Evolutionary conservation across 805 yeast genomes (phyloP), one percentile per base, ranked within the genome.

Genomic region (Torulaspora indica): DNA sequence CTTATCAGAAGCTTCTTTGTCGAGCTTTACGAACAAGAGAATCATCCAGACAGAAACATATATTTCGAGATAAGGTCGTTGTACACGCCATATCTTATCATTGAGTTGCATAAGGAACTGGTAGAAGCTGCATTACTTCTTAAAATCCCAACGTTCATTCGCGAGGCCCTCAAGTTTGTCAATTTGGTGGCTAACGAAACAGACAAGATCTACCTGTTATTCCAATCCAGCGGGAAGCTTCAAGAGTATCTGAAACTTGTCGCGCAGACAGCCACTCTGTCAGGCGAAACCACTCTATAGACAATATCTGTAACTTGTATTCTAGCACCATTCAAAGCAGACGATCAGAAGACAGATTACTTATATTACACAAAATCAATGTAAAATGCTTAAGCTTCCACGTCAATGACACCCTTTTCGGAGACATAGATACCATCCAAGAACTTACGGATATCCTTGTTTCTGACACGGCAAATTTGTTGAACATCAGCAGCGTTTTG

Each of bases 401-500:
- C 86, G 56, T 75, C 85, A 70, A 91, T 78, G 72, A 77, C 77
- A 68, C 96, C 95, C 77, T 85, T 85, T 78, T 85, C 95, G 61
- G 97, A 90, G 67, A 91, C 98, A 75, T 91, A 91, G 78, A 91
- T 90, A 89, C 99, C 99, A 76, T 95, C 98, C 81, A 93, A 85
- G 83, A 91, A 91, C 82, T 91, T 91, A 79, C 98, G 87, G 90
- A 93, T 91, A 93, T 91, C 98, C 91, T 93, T 93, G 93, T 91
- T 91, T 81, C 96, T 86, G 71, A 89, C 98, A 74, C 95, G 82
- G 81, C 97, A 89, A 74, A 81, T 81, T 79, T 91, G 98, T 77
- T 91, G 96, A 67, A 93, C 80, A 71, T 89, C 96, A 67, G 98
- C 98, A 74, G 95, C 93, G 69, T 89, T 85, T 78, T 91, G 98